phyloP scores from a whole-genome alignment of 2,329 filamentous ascomycete genomes.

The Penicillium sp. region DNA sequence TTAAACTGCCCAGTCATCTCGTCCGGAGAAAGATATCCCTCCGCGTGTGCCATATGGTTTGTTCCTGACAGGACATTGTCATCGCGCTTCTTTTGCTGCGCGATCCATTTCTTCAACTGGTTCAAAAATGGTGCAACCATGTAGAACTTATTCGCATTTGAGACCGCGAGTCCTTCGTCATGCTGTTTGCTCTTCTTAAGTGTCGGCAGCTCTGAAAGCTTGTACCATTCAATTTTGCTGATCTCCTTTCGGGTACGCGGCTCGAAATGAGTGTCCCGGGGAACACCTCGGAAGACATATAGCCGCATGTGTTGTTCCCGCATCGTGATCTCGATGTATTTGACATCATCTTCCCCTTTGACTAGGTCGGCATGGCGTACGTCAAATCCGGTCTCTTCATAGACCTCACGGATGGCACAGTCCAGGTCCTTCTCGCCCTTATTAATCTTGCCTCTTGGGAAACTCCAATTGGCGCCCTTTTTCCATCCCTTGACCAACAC shows the following conservation, averaged over 20 bases:
- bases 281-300: conserved; percentile 86
- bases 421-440: conserved; percentile 92
- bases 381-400: conserved; percentile 93
- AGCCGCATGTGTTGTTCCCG: conserved; percentile 87
- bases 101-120: conserved; percentile 83
- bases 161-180: conserved; percentile 53
- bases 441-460: conserved; percentile 95
- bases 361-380: conserved; percentile 72
- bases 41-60: conserved; percentile 44
- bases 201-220: conserved; percentile 78
- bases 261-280: conserved; percentile 81
- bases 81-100: conserved; percentile 75
- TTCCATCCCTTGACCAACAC: conserved; percentile 97
- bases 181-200: conserved; percentile 70
- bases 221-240: conserved; percentile 95
- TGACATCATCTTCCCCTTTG: conserved; percentile 65
- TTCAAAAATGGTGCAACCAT: conserved; percentile 94
- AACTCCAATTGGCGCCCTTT: conserved; percentile 93
- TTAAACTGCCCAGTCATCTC: conserved; percentile 41
- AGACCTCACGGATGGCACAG: conserved; percentile 90
- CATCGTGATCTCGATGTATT: conserved; percentile 85
- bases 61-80: conserved; percentile 46
- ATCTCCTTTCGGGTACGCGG: conserved; percentile 94
- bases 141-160: conserved; percentile 84
- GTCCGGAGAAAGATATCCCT: conserved; percentile 58